Conservation (phyloP, 345 rosid genomes). For the Moricandia moricandioides region DNA sequence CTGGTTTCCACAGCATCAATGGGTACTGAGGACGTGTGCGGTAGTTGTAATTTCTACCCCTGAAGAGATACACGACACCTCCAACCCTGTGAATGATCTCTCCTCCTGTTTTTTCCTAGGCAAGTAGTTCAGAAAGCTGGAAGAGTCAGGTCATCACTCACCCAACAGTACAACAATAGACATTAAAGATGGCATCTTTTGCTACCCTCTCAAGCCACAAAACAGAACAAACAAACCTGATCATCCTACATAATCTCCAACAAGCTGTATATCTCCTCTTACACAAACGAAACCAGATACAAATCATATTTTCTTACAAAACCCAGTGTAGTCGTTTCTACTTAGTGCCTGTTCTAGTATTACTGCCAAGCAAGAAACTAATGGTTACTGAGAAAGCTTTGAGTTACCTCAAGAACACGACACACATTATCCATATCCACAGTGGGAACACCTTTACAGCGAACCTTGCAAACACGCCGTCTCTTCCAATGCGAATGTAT, state of each 20-base stretch:
- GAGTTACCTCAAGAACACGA: conserved; percentile 71
- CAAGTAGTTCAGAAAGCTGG: neutral
- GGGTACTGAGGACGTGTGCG: conserved; percentile 79
- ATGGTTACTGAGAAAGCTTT: neutral
- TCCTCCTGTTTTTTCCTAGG: conserved; percentile 82
- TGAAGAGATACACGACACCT: conserved; percentile 77
- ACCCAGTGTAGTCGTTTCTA: neutral
- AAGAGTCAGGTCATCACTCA: neutral
- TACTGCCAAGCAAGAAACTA: neutral
- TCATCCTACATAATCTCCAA: neutral
- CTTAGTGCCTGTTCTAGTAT: neutral
- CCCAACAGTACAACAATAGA: neutral
- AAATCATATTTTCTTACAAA: neutral
- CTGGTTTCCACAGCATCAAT: conserved; percentile 95
- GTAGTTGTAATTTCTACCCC: conserved; percentile 87
- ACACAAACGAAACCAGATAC: neutral
- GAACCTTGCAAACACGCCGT: conserved; percentile 74
- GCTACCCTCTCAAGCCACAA: neutral
- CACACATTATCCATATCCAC: conserved; percentile 89
- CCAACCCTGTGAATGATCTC: conserved; percentile 74
- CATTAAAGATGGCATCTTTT: conserved; percentile 1
- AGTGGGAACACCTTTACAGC: conserved; percentile 86
- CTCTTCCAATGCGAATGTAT: conserved; percentile 88
- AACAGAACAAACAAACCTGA: neutral
- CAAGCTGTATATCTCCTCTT: neutral